These are phyloP conservation scores for Eucalyptus cladocalyx DNA, from an alignment of 345 rosid species.

Conservation along the genomic window DNA sequence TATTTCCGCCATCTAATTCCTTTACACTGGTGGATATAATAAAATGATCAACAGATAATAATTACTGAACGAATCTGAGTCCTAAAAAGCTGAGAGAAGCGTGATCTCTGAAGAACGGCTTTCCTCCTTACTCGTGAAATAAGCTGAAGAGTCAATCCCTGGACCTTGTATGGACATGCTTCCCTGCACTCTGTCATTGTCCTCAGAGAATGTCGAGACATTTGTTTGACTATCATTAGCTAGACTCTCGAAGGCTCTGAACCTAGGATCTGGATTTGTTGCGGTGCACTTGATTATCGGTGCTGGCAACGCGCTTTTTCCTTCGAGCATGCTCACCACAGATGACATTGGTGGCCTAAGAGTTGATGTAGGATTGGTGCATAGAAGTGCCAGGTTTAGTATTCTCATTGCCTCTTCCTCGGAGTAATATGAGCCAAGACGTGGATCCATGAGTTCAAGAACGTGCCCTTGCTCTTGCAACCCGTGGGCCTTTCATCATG, in stretches of 20 bases:
- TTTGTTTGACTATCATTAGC: slow-evolving; percentile 59
- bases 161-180: slow-evolving; percentile 54
- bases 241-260: slow-evolving; percentile 63
- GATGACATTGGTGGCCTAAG: slow-evolving; percentile 79
- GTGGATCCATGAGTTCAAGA: slow-evolving; percentile 68
- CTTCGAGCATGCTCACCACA: slow-evolving; percentile 6
- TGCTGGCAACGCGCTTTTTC: slow-evolving; percentile 48
- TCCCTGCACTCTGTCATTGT: slow-evolving; percentile 16
- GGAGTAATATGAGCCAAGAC: slow-evolving; percentile 41
- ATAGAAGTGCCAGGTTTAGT: slow-evolving; percentile 61
- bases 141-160: slow-evolving; percentile 42
- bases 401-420: slow-evolving; percentile 51
- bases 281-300: slow-evolving; percentile 44
- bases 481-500: neutral
- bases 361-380: slow-evolving; percentile 93
- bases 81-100: slow-evolving; percentile 10
- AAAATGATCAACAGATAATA: neutral
- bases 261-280: slow-evolving; percentile 43
- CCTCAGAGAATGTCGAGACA: slow-evolving; percentile 24
- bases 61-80: neutral
- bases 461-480: slow-evolving; percentile 83
- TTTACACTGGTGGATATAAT: neutral
- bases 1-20: neutral
- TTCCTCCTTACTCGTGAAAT: slow-evolving; percentile 21
- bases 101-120: slow-evolving; percentile 7